phyloP scores from a whole-genome alignment of 805 yeast genomes.

The Metschnikowia lachancei region DNA sequence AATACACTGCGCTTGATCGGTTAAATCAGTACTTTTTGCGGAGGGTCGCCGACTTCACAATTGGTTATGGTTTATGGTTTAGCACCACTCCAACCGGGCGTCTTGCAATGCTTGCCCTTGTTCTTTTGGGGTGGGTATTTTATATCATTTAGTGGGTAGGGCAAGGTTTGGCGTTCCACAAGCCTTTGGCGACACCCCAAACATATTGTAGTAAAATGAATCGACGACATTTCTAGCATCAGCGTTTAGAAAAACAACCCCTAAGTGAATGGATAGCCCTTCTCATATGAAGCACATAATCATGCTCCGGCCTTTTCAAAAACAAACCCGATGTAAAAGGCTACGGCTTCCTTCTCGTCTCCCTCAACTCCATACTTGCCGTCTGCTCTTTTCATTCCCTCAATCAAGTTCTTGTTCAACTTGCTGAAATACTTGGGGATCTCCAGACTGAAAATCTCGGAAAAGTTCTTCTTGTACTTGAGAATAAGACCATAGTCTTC shows the following conservation, averaged over 20 bases:
- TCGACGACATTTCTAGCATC: too few species aligned
- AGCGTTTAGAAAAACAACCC: too few species aligned
- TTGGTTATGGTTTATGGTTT: constrained; percentile 39
- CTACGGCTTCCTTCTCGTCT: constrained; percentile 84
- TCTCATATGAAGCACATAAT: background rate
- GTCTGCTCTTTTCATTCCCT: constrained; percentile 70
- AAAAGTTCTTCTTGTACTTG: constrained; percentile 70
- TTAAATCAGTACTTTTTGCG: constrained; percentile 27
- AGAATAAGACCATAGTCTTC: constrained; percentile 77
- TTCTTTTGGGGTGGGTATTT: constrained; percentile 16
- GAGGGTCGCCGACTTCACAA: constrained; percentile 26
- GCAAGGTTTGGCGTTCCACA: too few species aligned
- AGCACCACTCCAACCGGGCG: constrained; percentile 35
- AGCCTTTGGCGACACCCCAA: too few species aligned
- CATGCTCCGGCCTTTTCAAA: constrained; percentile 52
- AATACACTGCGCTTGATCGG: constrained; percentile 32
- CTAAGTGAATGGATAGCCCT: too few species aligned
- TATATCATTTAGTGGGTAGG: constrained; percentile 5
- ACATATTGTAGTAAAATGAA: too few species aligned
- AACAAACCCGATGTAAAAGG: constrained; percentile 81
- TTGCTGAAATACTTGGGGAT: constrained; percentile 62
- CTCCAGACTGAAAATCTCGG: constrained; percentile 77
- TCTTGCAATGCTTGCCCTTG: constrained; percentile 19
- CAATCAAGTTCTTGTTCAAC: constrained; percentile 59
- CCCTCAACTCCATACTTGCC: constrained; percentile 87